Conservation (phyloP, 179 eudicot genomes). For the Camellia oleifera region DNA sequence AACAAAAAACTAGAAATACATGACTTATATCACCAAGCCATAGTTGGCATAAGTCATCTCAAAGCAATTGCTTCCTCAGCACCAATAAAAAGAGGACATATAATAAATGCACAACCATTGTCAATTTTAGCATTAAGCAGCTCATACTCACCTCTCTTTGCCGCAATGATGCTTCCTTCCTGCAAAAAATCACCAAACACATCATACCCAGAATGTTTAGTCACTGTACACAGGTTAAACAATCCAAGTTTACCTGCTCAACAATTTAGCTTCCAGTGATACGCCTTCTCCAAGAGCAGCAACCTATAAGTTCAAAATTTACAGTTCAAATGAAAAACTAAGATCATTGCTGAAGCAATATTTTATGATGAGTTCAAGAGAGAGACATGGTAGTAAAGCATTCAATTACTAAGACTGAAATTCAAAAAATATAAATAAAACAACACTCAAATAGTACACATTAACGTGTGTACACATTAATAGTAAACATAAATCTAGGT, state of each 20-base stretch:
- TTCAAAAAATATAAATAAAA: neutral
- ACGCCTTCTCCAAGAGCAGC: slow-evolving; percentile 96
- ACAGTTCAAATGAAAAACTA: neutral
- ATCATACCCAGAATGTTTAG: slow-evolving; percentile 19
- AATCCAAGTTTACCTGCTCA: slow-evolving; percentile 66
- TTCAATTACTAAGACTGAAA: neutral
- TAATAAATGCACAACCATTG: neutral
- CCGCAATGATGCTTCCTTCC: slow-evolving; percentile 95
- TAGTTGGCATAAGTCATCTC: neutral
- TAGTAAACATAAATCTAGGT: too few relatives aligned
- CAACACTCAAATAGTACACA: neutral
- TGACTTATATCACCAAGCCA: neutral
- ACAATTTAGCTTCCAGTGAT: slow-evolving; percentile 85
- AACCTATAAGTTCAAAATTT: slow-evolving; percentile 47
- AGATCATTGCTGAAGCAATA: neutral
- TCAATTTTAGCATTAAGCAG: slow-evolving; percentile 8
- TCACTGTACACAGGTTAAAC: neutral
- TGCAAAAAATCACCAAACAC: slow-evolving; percentile 34
- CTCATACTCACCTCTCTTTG: slow-evolving; percentile 80
- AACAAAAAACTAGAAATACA: neutral
- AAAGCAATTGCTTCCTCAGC: neutral
- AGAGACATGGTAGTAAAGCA: neutral
- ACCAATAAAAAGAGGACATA: neutral
- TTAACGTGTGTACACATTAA: neutral
- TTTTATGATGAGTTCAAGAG: neutral